These are phyloP conservation scores for Trichoderma oligosporum DNA, from an alignment of 2,329 filamentous ascomycete genomes.

Conservation along the genomic window DNA sequence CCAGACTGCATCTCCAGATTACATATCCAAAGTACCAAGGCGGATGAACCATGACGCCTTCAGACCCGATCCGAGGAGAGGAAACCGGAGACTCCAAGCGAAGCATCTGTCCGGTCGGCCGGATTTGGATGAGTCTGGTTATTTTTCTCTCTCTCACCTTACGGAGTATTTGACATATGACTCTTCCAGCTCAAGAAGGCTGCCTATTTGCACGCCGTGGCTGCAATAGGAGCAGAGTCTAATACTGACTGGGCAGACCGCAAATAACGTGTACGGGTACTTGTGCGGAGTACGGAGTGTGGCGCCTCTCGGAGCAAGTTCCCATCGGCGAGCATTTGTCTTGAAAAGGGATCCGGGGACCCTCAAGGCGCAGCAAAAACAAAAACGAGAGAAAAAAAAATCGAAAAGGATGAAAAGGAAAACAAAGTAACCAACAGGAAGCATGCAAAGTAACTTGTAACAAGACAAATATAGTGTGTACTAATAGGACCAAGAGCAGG, in stretches of 20 bases:
- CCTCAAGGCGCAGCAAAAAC: conserved; percentile 8
- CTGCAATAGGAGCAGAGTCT: conserved; percentile 4
- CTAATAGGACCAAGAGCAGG: not conserved
- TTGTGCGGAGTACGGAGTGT: conserved; percentile 8
- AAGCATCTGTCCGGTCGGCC: not conserved
- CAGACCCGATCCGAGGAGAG: not conserved
- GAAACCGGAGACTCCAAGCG: not conserved
- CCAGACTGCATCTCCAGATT: too few relatives aligned
- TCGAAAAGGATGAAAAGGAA: not conserved
- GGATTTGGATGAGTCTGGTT: too few relatives aligned
- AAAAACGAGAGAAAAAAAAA: not conserved
- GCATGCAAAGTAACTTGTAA: too few relatives aligned
- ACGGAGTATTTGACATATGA: conserved; percentile 17
- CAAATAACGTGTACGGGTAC: too few relatives aligned
- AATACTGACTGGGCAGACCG: too few relatives aligned
- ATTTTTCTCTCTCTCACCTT: not conserved
- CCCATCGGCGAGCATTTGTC: conserved; percentile 7
- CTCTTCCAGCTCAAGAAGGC: not conserved
- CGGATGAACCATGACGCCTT: conserved; percentile 7
- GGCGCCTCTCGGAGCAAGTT: conserved; percentile 10
- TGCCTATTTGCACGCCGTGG: conserved; percentile 1
- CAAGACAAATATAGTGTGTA: not conserved
- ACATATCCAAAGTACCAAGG: too few relatives aligned
- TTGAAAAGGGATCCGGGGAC: not conserved
- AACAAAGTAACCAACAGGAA: not conserved